phyloP scores from a whole-genome alignment of 805 yeast species.

The Cyberlindnera nakhonratchasimensis region DNA sequence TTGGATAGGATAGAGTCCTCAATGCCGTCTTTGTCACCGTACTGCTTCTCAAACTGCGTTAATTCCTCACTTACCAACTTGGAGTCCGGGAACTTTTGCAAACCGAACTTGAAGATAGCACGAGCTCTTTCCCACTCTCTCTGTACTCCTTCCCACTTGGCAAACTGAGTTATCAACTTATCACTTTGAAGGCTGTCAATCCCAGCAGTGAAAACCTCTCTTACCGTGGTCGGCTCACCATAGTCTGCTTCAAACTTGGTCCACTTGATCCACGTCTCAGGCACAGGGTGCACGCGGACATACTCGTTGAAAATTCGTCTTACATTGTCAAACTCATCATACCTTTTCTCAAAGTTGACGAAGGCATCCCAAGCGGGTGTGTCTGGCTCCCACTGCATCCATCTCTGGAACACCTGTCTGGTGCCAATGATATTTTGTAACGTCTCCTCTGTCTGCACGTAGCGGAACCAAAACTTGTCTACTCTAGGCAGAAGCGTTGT shows the following conservation, averaged over 20 bases:
- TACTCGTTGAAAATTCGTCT: conserved; percentile 57
- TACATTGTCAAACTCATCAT: conserved; percentile 53
- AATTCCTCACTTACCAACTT: conserved; percentile 34
- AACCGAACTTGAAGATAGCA: conserved; percentile 51
- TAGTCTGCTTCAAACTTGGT: conserved; percentile 59
- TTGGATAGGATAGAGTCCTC: conserved; percentile 50
- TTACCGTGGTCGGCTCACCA: conserved; percentile 43
- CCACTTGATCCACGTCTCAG: conserved; percentile 74
- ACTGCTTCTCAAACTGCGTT: conserved; percentile 57
- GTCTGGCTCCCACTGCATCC: conserved; percentile 79
- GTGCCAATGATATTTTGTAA: conserved; percentile 60
- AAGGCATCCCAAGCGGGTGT: conserved; percentile 70
- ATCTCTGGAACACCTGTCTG: conserved; percentile 64
- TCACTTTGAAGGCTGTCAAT: conserved; percentile 47
- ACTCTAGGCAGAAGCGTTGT: conserved; percentile 70
- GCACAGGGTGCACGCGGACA: conserved; percentile 47
- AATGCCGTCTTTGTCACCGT: conserved; percentile 53
- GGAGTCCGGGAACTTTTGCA: conserved; percentile 41
- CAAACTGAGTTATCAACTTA: conserved; percentile 50
- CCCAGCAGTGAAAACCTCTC: conserved; percentile 66
- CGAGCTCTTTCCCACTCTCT: conserved; percentile 62
- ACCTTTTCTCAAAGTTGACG: conserved; percentile 67
- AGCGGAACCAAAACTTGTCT: conserved; percentile 83
- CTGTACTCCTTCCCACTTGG: conserved; percentile 63
- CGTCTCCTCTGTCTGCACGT: conserved; percentile 78